Evolutionary conservation across 2,329 filamentous ascomycete genomes (phyloP).

Genomic region (Exserohilum turcica): DNA sequence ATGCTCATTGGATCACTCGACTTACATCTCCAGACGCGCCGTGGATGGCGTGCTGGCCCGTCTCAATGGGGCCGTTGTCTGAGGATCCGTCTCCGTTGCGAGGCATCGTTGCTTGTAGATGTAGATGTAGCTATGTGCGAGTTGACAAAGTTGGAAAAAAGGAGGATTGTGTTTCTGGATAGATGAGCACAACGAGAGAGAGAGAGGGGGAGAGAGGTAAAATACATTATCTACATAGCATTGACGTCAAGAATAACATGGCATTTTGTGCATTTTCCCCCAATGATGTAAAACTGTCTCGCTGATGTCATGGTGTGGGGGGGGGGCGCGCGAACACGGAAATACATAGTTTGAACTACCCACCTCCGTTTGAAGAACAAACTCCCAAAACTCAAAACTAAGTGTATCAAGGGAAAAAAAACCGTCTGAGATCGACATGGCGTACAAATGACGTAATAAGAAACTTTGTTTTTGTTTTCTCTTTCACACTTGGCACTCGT

Average conservation of each 20-base stretch:
- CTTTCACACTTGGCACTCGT: too few relatives aligned
- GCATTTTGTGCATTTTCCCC: background rate
- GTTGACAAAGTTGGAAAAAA: background rate
- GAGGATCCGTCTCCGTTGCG: slow-evolving; percentile 49
- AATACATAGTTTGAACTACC: too few relatives aligned
- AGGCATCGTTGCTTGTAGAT: slow-evolving; percentile 48
- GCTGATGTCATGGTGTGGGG: slow-evolving; percentile 16
- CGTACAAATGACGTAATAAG: background rate
- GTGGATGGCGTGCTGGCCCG: slow-evolving; percentile 41
- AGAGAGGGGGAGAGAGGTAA: slow-evolving; percentile 1
- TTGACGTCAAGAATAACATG: too few relatives aligned
- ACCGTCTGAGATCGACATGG: background rate
- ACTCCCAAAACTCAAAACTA: too few relatives aligned
- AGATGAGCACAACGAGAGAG: background rate
- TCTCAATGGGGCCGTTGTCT: slow-evolving; percentile 49
- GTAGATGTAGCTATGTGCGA: background rate
- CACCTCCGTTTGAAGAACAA: too few relatives aligned
- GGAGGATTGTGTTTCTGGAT: background rate
- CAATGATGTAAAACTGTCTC: slow-evolving; percentile 5
- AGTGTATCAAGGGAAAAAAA: too few relatives aligned
- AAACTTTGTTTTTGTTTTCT: too few relatives aligned
- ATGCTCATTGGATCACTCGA: background rate
- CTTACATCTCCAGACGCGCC: slow-evolving; percentile 44
- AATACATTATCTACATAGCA: too few relatives aligned
- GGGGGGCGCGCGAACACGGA: slow-evolving; percentile 3